phyloP scores from a whole-genome alignment of 2,329 filamentous ascomycete genomes.

The Cryphonectria carpinicola region DNA sequence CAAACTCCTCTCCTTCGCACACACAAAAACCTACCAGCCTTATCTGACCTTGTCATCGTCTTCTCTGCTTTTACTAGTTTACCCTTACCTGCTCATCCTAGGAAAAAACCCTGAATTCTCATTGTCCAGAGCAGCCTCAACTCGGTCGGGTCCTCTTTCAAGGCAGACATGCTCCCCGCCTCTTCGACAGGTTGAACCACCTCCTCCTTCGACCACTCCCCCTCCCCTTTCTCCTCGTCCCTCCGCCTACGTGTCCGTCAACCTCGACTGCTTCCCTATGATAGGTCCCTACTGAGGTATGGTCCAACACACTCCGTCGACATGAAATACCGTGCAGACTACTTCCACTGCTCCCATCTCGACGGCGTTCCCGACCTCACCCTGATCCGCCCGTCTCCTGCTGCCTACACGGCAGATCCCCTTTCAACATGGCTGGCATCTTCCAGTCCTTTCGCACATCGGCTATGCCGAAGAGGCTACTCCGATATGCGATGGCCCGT shows the following conservation, averaged over 20 bases:
- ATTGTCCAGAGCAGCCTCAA: not conserved
- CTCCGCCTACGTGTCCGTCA: not conserved
- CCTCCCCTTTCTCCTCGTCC: not conserved
- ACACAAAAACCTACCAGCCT: not conserved
- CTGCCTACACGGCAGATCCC: not conserved
- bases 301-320: conserved; percentile 24
- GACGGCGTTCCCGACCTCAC: conserved; percentile 18
- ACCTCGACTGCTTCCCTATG: not conserved
- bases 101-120: not conserved
- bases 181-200: conserved; percentile 1
- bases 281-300: conserved; percentile 2
- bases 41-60: too few relatives aligned
- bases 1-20: not conserved
- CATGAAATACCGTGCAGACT: conserved; percentile 27
- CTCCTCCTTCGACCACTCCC: not conserved
- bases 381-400: not conserved
- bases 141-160: not conserved
- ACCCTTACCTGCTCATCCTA: not conserved
- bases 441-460: conserved; percentile 68
- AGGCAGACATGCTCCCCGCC: conserved; percentile 5
- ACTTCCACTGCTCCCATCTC: conserved; percentile 20
- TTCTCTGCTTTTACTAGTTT: too few relatives aligned
- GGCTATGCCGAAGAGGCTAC: conserved; percentile 84
- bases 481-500: conserved; percentile 82
- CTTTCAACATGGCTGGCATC: conserved; percentile 68